A percentile compares a stretch with the other conserved stretches of the same genome.
phyloP scores from a whole-genome alignment of 345 rosid species.

The Passiflora organensis region DNA sequence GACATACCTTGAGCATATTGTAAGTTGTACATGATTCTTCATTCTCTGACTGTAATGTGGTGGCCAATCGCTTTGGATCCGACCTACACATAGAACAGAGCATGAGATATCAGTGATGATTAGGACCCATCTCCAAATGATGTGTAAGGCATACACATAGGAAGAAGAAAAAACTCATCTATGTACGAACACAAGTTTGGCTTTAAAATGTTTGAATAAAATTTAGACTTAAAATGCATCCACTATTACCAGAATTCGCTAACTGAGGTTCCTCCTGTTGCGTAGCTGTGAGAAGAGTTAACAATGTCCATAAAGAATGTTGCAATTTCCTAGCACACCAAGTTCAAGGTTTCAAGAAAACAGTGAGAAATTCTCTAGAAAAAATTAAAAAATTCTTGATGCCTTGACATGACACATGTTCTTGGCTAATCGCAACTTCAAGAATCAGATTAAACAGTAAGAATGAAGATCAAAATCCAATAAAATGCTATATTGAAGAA shows the following conservation, averaged over 20 bases:
- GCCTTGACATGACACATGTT: too few species aligned
- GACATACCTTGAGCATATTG: slow-evolving; percentile 82
- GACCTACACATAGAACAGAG: slow-evolving; percentile 37
- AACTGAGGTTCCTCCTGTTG: slow-evolving; percentile 89
- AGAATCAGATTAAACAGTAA: background rate
- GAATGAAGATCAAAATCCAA: background rate
- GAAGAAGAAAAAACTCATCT: background rate
- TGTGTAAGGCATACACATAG: background rate
- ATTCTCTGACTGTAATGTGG: slow-evolving; percentile 50
- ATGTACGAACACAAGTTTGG: too few species aligned
- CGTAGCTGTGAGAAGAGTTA: slow-evolving; percentile 82
- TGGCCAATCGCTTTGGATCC: slow-evolving; percentile 75
- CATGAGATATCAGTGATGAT: too few species aligned
- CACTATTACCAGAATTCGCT: slow-evolving; percentile 66
- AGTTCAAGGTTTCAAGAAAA: slow-evolving; percentile 4
- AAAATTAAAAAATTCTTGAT: too few species aligned
- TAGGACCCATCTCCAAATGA: background rate
- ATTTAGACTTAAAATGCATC: background rate
- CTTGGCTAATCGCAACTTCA: background rate
- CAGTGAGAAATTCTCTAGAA: background rate
- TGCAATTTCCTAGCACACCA: slow-evolving; percentile 52
- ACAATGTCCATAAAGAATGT: slow-evolving; percentile 77
- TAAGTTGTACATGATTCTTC: slow-evolving; percentile 96
- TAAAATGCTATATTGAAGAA: background rate
- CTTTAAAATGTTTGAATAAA: background rate